Conservation (phyloP, 352 stramenopile species). For the Phytophthora pseudosyringae region DNA sequence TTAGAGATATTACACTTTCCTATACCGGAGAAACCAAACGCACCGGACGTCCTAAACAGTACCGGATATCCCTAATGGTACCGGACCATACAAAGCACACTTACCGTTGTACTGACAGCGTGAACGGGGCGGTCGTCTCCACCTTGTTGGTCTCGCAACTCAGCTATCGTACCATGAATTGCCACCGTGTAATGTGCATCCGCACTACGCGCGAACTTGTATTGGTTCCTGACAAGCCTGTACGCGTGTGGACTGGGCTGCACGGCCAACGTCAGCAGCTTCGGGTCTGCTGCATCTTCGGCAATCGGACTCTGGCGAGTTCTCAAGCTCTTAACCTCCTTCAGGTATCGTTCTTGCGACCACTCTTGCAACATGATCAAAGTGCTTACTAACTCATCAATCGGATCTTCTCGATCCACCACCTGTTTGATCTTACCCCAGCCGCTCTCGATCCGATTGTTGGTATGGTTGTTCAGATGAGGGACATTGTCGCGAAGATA, state of each 20-base stretch:
- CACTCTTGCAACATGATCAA: conserved; percentile 16
- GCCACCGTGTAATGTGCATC: too few relatives aligned
- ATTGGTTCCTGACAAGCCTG: conserved; percentile 7
- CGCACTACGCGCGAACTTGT: conserved; percentile 3
- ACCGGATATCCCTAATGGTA: too few relatives aligned
- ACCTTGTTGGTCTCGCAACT: too few relatives aligned
- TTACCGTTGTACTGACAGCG: conserved; percentile 6
- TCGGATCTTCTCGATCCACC: not conserved
- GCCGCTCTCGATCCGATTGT: not conserved
- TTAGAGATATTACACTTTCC: too few relatives aligned
- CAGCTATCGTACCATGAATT: too few relatives aligned
- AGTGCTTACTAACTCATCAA: not conserved
- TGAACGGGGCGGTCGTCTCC: too few relatives aligned
- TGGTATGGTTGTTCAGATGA: not conserved
- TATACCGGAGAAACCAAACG: too few relatives aligned
- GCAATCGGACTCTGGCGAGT: conserved; percentile 9
- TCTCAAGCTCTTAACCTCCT: conserved; percentile 5
- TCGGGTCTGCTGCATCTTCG: too few relatives aligned
- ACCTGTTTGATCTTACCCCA: conserved; percentile 2
- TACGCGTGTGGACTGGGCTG: conserved; percentile 15
- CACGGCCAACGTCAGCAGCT: conserved; percentile 9
- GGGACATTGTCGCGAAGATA: not conserved
- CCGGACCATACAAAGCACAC: conserved; percentile 6
- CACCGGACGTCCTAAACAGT: too few relatives aligned
- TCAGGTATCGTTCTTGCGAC: conserved; percentile 16